Percentiles rank a stretch among this genome's conserved stretches.
Conservation (phyloP, 495 filamentous ascomycete species). For the Xylaria nigripes region DNA sequence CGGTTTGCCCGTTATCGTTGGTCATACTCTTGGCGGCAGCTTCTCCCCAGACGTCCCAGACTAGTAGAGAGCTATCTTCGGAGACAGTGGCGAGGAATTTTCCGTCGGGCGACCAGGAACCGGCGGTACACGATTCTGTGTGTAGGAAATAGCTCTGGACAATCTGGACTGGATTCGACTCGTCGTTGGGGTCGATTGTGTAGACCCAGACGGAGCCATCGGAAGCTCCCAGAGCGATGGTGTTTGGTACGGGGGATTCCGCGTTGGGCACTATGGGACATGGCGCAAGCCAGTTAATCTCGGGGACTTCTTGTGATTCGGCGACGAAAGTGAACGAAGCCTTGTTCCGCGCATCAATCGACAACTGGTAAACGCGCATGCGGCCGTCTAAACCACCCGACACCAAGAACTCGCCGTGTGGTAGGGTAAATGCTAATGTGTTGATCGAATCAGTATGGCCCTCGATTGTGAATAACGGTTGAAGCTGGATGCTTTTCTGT, state of each 20-base stretch:
- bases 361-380: constrained; percentile 45
- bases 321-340: constrained; percentile 54
- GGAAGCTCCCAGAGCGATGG: constrained; percentile 82
- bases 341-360: constrained; percentile 20
- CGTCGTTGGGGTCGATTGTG: constrained; percentile 59
- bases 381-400: constrained; percentile 81
- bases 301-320: constrained; percentile 77
- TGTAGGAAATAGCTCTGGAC: constrained; percentile 87
- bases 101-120: constrained; percentile 84
- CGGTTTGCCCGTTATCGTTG: constrained; percentile 58
- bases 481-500: constrained; percentile 43
- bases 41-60: constrained; percentile 85
- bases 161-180: constrained; percentile 56
- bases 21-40: constrained; percentile 67
- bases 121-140: constrained; percentile 78
- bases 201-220: constrained; percentile 97
- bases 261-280: constrained; percentile 49
- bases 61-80: constrained; percentile 82
- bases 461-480: constrained; percentile 58
- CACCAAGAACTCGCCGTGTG: constrained; percentile 73
- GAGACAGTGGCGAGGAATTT: constrained; percentile 81
- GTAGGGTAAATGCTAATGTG: constrained; percentile 73
- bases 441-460: constrained; percentile 91
- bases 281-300: constrained; percentile 82
- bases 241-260: constrained; percentile 55